These are phyloP conservation scores for Athelia sp. DNA, from an alignment of 1,284 basidiomycete species.

Conservation along the genomic window DNA sequence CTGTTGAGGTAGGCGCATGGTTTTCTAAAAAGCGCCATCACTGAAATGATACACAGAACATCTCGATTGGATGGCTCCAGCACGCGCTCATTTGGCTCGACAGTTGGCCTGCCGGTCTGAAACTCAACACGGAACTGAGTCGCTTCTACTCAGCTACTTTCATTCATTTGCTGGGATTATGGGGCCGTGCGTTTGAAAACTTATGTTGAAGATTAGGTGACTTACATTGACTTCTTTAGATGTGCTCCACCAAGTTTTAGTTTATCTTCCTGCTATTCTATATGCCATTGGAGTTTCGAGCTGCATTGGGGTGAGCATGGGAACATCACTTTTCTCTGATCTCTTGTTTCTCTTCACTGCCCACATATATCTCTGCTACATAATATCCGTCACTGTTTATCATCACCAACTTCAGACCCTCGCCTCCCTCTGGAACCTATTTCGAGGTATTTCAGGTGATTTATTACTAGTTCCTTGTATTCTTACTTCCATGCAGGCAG, in stretches of 20 bases:
- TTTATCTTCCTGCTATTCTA: slow-evolving; percentile 42
- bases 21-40: not conserved
- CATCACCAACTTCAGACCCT: slow-evolving; percentile 56
- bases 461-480: slow-evolving; percentile 1
- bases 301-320: slow-evolving; percentile 65
- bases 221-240: slow-evolving; percentile 20
- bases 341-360: slow-evolving; percentile 61
- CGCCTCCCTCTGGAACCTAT: slow-evolving; percentile 87
- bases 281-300: slow-evolving; percentile 51
- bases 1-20: slow-evolving; percentile 34
- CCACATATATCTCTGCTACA: slow-evolving; percentile 74
- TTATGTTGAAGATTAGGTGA: slow-evolving; percentile 3
- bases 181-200: slow-evolving; percentile 52
- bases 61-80: slow-evolving; percentile 46
- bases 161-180: slow-evolving; percentile 54
- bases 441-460: slow-evolving; percentile 60
- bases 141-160: slow-evolving; percentile 76
- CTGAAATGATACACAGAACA: slow-evolving; percentile 22
- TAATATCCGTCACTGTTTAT: slow-evolving; percentile 62
- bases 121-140: slow-evolving; percentile 92
- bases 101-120: slow-evolving; percentile 93
- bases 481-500: slow-evolving; percentile 52
- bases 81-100: slow-evolving; percentile 78
- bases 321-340: slow-evolving; percentile 67
- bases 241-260: slow-evolving; percentile 30